Evolutionary conservation across 345 rosid genomes (phyloP), one percentile per base, ranked within the genome.

Genomic region (Sisymbrium altissimum): DNA sequence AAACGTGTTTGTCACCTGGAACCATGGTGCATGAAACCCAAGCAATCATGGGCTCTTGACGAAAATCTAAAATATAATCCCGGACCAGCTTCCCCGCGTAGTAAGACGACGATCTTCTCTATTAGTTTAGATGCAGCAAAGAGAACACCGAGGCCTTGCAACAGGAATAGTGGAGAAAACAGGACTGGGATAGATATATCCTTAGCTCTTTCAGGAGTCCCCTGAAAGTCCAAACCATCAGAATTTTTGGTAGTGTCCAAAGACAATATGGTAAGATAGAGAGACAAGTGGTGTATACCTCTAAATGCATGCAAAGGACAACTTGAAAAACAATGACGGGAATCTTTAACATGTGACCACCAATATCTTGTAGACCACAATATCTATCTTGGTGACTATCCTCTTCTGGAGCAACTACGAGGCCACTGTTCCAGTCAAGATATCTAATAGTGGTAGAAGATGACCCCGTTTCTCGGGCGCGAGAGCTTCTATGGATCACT

Each of bases 391-490:
- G 87, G 77, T 69, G 77, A 39, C 80, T 86, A 73, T 86, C 83
- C 72, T 88, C 92, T 79, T 86, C 89, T 9, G 86, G 62, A 43
- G 89, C 52, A 80, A 92, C 85, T 40, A 90, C 84, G 41, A 92
- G 83, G 75, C 98, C 94, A 80, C 88, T 86, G 66, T 90, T 90
- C 98, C 98, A 88, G 81, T 92, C 98, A 80, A 87, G 97, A 83
- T 90, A 90, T 75, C 81, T 78, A 38, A 71, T n/a, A 49, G 85
- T 50, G 49, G 85, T 69, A 23, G 91, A 87, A 53, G 98, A 88
- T 43, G 97, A 84, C 76, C 85, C 70, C 25, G 83, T 81, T 53
- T 86, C 93, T 72, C 88, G 84, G 30, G 82, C 58, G 13, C 59
- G 77, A 59, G 84, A 72, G 60, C 79, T 83, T 85, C 86, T 86